Conservation (phyloP, 345 rosid genomes). For the Citrus medica region DNA sequence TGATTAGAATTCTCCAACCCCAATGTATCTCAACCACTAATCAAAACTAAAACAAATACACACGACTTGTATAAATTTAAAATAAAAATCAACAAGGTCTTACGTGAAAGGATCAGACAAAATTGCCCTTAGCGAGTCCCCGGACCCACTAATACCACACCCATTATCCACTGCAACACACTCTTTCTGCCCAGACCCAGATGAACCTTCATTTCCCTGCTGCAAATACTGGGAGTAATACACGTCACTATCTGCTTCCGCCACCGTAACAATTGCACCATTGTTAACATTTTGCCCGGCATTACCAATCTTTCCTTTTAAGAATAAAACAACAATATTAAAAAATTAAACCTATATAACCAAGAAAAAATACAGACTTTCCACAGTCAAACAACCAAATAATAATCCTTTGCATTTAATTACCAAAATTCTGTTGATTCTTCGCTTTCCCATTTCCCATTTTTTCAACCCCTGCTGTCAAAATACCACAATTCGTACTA, state of each 20-base stretch:
- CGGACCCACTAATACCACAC: conserved; percentile 71
- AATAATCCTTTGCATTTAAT: background rate
- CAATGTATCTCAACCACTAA: background rate
- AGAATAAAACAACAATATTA: background rate
- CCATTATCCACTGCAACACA: conserved; percentile 41
- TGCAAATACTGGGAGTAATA: conserved; percentile 49
- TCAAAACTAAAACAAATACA: background rate
- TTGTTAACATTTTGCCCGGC: conserved; percentile 27
- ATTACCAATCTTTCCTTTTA: conserved; percentile 36
- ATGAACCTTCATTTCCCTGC: conserved; percentile 41
- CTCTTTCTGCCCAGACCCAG: conserved; percentile 50
- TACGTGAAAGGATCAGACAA: conserved; percentile 82
- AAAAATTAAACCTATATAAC: background rate
- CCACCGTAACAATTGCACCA: conserved; percentile 34
- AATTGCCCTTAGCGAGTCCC: conserved; percentile 68
- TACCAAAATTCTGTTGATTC: conserved; percentile 25
- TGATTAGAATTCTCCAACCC: background rate
- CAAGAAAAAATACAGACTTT: background rate
- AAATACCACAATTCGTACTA: conserved; percentile 1
- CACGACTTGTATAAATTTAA: background rate
- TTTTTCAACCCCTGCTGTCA: conserved; percentile 17
- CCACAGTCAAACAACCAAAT: background rate
- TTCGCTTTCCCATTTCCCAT: conserved; percentile 44
- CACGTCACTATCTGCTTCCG: conserved; percentile 51
- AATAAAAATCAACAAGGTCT: conserved; percentile 22